Evolutionary conservation across 495 filamentous ascomycete genomes (phyloP).

Genomic region (Penicillium angulare): DNA sequence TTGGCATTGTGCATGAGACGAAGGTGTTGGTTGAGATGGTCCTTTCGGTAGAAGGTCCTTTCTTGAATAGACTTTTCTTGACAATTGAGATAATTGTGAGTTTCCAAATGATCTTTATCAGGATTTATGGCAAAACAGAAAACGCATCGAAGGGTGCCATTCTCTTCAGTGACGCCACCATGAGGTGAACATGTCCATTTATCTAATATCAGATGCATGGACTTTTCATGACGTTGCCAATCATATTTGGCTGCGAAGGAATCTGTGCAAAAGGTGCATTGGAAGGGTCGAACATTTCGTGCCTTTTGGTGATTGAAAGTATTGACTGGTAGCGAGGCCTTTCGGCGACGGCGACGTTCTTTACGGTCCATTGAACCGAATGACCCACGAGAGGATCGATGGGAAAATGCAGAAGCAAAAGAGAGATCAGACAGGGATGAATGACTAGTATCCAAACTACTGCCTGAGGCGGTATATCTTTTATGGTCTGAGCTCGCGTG

Average conservation of each 20-base stretch:
- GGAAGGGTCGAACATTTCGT: slow-evolving; percentile 55
- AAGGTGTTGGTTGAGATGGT: slow-evolving; percentile 83
- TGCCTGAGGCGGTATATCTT: slow-evolving; percentile 65
- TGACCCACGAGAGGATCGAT: slow-evolving; percentile 61
- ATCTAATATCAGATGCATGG: slow-evolving; percentile 76
- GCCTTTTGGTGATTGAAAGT: slow-evolving; percentile 41
- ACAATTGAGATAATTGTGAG: slow-evolving; percentile 72
- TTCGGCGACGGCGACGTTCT: slow-evolving; percentile 69
- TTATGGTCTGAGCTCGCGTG: slow-evolving; percentile 57
- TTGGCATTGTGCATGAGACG: slow-evolving; percentile 75
- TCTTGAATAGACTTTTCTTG: slow-evolving; percentile 69
- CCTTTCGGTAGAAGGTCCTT: slow-evolving; percentile 84
- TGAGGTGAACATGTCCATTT: slow-evolving; percentile 81
- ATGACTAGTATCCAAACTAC: slow-evolving; percentile 68
- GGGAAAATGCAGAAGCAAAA: slow-evolving; percentile 72
- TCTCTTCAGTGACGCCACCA: slow-evolving; percentile 42
- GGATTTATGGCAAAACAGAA: slow-evolving; percentile 72
- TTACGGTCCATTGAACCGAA: slow-evolving; percentile 67
- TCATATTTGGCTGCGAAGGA: slow-evolving; percentile 87
- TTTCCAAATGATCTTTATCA: slow-evolving; percentile 66
- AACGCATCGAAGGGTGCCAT: slow-evolving; percentile 55
- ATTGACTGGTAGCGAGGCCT: slow-evolving; percentile 46
- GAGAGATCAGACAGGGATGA: slow-evolving; percentile 62
- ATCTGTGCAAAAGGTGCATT: slow-evolving; percentile 92
- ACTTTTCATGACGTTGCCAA: slow-evolving; percentile 90